Evolutionary conservation across 169 alveolate species (phyloP).

Genomic region (Plasmodium falciparum): DNA sequence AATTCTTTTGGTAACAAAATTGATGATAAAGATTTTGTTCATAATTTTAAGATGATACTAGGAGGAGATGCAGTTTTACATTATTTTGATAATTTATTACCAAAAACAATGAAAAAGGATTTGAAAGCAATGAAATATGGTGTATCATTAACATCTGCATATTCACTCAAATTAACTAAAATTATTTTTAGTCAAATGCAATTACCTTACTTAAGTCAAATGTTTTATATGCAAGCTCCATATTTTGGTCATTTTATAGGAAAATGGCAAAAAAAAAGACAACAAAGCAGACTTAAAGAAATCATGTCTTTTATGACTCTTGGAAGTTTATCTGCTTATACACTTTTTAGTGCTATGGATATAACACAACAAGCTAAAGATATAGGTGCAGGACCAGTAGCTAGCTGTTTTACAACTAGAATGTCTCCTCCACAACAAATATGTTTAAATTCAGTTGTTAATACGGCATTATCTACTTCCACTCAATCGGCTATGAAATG

Average conservation of each 20-base stretch:
- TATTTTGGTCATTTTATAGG: conserved; percentile 86
- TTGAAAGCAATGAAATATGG: conserved; percentile 84
- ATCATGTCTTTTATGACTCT: conserved; percentile 80
- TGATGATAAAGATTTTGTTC: conserved; percentile 81
- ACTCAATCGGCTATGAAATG: conserved; percentile 79
- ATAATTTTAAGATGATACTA: conserved; percentile 81
- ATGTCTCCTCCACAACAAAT: conserved; percentile 80
- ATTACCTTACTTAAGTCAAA: conserved; percentile 79
- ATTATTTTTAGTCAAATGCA: conserved; percentile 78
- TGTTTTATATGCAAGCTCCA: conserved; percentile 86
- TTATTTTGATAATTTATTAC: conserved; percentile 82
- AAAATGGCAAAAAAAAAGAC: conserved; percentile 84
- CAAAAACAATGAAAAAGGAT: conserved; percentile 84
- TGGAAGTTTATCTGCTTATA: conserved; percentile 86
- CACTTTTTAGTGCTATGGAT: conserved; percentile 84
- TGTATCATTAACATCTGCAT: conserved; percentile 84
- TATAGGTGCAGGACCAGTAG: conserved; percentile 83
- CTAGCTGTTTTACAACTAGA: conserved; percentile 80
- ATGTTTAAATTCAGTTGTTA: conserved; percentile 78
- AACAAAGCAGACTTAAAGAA: conserved; percentile 78
- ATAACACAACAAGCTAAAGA: conserved; percentile 86
- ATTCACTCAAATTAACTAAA: conserved; percentile 81
- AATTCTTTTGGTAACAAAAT: conserved; percentile 80
- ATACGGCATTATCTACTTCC: conserved; percentile 76
- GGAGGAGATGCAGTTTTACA: conserved; percentile 86